Conservation (phyloP, 2,329 filamentous ascomycete species). For the Xylariales sp. region DNA sequence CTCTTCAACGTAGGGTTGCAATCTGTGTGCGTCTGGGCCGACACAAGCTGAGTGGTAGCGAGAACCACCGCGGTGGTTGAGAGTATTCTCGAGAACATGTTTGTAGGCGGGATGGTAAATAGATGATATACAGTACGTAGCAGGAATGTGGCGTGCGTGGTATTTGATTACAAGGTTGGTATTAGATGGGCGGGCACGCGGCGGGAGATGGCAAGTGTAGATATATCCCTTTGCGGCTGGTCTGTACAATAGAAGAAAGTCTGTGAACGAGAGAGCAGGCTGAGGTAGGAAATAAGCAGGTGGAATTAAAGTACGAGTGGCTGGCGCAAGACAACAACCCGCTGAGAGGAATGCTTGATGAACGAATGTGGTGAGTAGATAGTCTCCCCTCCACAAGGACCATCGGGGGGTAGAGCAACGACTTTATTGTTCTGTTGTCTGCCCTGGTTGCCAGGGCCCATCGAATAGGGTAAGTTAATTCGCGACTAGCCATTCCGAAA, state of each 20-base stretch:
- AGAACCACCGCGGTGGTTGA: constrained; percentile 43
- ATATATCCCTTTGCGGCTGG: background rate
- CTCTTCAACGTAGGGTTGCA: constrained; percentile 52
- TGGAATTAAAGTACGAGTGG: constrained; percentile 1
- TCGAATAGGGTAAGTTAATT: background rate
- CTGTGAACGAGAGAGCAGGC: constrained; percentile 7
- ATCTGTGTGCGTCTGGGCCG: constrained; percentile 52
- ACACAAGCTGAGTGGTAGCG: constrained; percentile 42
- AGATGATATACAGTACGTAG: too few species aligned
- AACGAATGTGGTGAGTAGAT: constrained; percentile 6
- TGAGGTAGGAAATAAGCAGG: background rate
- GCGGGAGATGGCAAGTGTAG: background rate
- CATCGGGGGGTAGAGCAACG: background rate
- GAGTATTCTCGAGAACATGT: constrained; percentile 43
- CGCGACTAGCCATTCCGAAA: constrained; percentile 4
- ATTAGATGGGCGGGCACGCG: background rate
- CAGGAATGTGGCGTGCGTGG: too few species aligned
- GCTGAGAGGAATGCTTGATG: background rate
- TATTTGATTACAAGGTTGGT: background rate
- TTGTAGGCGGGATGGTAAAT: constrained; percentile 14
- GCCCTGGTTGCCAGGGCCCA: background rate
- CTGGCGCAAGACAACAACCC: background rate
- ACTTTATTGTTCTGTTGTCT: background rate
- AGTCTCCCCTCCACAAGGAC: background rate
- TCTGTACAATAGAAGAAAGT: background rate